Conservation (phyloP, 306 rosid genomes). For the Vigna nakashimae region DNA sequence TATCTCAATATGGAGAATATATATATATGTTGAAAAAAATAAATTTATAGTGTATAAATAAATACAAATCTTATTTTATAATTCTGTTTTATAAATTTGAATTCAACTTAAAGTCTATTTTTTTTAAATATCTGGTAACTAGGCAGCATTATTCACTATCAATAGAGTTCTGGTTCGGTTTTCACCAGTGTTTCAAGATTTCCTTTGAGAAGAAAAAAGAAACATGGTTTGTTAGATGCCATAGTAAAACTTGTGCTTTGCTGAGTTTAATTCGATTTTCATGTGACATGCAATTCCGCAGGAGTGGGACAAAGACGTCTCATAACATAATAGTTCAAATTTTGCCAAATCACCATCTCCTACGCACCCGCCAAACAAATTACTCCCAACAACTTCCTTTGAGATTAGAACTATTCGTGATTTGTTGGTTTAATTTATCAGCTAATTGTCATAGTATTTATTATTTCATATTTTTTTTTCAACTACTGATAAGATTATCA, state of each 20-base stretch:
- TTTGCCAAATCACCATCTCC: not conserved
- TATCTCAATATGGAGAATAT: not conserved
- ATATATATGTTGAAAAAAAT: no score
- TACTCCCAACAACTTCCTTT: no score
- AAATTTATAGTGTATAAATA: no score
- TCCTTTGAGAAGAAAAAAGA: not conserved
- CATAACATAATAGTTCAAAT: no score
- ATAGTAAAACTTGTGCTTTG: not conserved
- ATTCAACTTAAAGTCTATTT: no score
- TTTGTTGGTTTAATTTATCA: not conserved
- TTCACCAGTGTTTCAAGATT: no score
- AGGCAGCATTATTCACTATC: not conserved
- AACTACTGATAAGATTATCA: no score
- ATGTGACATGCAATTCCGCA: no score
- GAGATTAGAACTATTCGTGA: not conserved
- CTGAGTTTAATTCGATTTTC: not conserved
- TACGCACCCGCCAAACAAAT: no score
- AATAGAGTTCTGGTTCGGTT: not conserved
- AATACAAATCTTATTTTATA: no score
- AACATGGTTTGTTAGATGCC: not conserved
- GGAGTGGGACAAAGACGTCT: not conserved
- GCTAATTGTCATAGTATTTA: not conserved
- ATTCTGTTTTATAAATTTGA: no score
- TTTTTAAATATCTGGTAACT: not conserved
- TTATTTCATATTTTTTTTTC: no score